These are phyloP conservation scores for Penicillium goetzii DNA, from an alignment of 495 filamentous ascomycete genomes.

Conservation along the genomic window DNA sequence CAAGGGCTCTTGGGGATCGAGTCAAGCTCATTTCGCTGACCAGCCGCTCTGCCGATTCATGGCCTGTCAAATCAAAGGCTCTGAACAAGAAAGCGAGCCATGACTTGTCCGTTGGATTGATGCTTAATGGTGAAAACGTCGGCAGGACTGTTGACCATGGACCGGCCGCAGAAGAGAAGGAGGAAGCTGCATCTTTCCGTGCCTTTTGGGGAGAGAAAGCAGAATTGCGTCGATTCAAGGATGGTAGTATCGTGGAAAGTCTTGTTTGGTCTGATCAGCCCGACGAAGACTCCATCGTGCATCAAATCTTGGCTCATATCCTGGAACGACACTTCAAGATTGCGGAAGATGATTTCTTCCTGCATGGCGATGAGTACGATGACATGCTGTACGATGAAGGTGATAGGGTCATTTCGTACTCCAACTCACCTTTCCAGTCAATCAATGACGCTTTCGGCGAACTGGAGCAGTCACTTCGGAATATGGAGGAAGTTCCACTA, in stretches of 20 bases:
- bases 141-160: conserved; percentile 81
- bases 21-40: conserved; percentile 65
- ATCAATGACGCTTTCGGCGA: conserved; percentile 65
- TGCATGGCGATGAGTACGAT: conserved; percentile 65
- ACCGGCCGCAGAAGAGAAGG: conserved; percentile 75
- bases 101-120: conserved; percentile 63
- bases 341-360: conserved; percentile 54
- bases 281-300: conserved; percentile 64
- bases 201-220: conserved; percentile 59
- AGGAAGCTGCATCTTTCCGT: conserved; percentile 50
- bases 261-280: conserved; percentile 75
- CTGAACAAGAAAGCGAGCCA: conserved; percentile 30
- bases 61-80: conserved; percentile 38
- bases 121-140: conserved; percentile 71
- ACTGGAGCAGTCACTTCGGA: conserved; percentile 73
- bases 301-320: conserved; percentile 80
- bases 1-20: conserved; percentile 73
- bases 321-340: conserved; percentile 65
- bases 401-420: conserved; percentile 40
- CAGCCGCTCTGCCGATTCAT: conserved; percentile 40
- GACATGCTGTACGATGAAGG: conserved; percentile 54
- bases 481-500: conserved; percentile 78
- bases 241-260: conserved; percentile 63
- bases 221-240: conserved; percentile 58
- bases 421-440: conserved; percentile 55